phyloP scores from a whole-genome alignment of 2,329 filamentous ascomycete genomes.

The Cadophora sp. region DNA sequence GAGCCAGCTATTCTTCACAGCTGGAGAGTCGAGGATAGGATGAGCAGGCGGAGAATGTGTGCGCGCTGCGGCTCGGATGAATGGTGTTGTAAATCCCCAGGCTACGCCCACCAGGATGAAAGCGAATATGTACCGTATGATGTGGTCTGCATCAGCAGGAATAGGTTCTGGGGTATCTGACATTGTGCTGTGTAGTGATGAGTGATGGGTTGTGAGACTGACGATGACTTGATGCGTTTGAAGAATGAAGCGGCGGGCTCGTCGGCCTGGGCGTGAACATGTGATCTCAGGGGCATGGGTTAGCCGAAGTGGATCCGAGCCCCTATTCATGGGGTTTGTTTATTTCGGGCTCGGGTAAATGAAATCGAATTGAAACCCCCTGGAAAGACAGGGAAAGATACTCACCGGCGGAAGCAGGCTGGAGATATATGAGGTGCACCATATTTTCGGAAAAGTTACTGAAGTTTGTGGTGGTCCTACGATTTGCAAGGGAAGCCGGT shows the following conservation, averaged over 20 bases:
- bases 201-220: not conserved
- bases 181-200: conserved; percentile 15
- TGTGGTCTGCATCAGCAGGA: conserved; percentile 15
- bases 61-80: conserved; percentile 86
- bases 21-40: conserved; percentile 57
- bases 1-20: conserved; percentile 63
- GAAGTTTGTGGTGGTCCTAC: too few species aligned
- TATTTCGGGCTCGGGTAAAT: conserved; percentile 3
- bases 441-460: too few species aligned
- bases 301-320: not conserved
- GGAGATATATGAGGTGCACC: too few species aligned
- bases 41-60: conserved; percentile 71
- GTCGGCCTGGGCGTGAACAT: not conserved
- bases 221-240: not conserved
- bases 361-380: not conserved
- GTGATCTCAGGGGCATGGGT: not conserved
- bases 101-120: conserved; percentile 91
- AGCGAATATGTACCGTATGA: conserved; percentile 81
- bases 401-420: too few species aligned
- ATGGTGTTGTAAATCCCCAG: conserved; percentile 92
- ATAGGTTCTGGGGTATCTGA: conserved; percentile 6
- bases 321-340: conserved; percentile 4
- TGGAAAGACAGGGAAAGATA: too few species aligned
- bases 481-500: too few species aligned
- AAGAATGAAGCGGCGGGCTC: not conserved